Evolutionary conservation across 352 stramenopile genomes (phyloP).

Genomic region (Phytopythium kandeliae): DNA sequence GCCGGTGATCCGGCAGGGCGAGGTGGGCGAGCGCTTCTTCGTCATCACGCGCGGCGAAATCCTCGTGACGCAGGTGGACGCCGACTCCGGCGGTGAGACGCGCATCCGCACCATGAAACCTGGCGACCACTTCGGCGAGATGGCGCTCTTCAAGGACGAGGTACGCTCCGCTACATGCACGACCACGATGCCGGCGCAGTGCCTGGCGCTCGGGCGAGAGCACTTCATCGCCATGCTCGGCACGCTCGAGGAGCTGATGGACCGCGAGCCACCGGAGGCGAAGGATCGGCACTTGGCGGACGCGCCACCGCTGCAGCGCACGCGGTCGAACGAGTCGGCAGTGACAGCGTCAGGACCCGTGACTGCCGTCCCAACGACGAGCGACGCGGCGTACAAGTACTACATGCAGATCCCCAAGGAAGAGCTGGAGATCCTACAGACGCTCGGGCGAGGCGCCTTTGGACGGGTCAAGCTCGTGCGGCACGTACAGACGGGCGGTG

Average conservation of each 20-base stretch:
- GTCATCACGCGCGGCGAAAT: constrained; percentile 76
- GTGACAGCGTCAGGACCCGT: constrained; percentile 7
- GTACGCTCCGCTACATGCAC: constrained; percentile 89
- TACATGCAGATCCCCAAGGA: constrained; percentile 65
- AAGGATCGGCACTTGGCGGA: constrained; percentile 6
- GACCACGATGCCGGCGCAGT: constrained; percentile 56
- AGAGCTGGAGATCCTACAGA: constrained; percentile 73
- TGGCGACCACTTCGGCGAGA: constrained; percentile 93
- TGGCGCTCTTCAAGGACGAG: constrained; percentile 91
- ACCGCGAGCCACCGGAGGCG: constrained; percentile 38
- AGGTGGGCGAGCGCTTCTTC: constrained; percentile 76
- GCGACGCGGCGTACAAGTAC: constrained; percentile 53
- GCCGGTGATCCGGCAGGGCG: constrained; percentile 63
- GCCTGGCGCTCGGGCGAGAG: constrained; percentile 53
- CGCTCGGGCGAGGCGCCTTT: constrained; percentile 82
- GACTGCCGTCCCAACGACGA: neutral
- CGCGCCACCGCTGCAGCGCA: neutral
- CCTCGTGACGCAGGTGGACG: constrained; percentile 52
- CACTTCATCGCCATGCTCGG: constrained; percentile 81
- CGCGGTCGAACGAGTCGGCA: constrained; percentile 1
- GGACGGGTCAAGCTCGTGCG: constrained; percentile 87
- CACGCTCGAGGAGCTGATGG: constrained; percentile 74
- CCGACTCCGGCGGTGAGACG: constrained; percentile 30
- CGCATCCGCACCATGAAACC: constrained; percentile 53
- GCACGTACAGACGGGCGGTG: constrained; percentile 49